phyloP scores from a whole-genome alignment of 306 rosid species.

The Castanea sativa region DNA sequence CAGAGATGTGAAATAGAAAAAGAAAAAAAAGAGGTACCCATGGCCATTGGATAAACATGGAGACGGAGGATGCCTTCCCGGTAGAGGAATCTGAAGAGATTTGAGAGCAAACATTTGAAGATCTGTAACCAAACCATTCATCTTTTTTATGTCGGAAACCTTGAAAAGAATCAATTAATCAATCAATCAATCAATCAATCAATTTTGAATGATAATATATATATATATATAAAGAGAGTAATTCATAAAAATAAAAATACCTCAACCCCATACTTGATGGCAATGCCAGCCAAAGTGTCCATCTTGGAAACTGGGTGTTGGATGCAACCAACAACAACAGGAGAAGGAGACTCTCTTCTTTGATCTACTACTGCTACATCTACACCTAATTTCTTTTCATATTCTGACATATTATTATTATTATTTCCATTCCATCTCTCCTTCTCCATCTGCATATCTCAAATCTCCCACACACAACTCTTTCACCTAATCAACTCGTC shows the following conservation, averaged over 20 bases:
- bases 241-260: constrained; percentile 19
- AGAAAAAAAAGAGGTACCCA: neutral
- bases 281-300: constrained; percentile 86
- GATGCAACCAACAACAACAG: constrained; percentile 35
- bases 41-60: constrained; percentile 61
- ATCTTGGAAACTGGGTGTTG: constrained; percentile 70
- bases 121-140: constrained; percentile 86
- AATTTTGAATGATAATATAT: neutral
- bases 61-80: constrained; percentile 93
- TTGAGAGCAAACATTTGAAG: constrained; percentile 88
- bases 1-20: too few relatives aligned
- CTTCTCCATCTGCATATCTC: constrained; percentile 46
- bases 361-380: constrained; percentile 9
- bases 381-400: neutral
- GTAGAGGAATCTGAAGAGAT: constrained; percentile 78
- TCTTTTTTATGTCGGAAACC: constrained; percentile 75
- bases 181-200: neutral
- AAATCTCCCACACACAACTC: constrained; percentile 26
- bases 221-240: too few relatives aligned
- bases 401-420: neutral
- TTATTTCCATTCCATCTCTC: constrained; percentile 40
- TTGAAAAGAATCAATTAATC: constrained; percentile 16
- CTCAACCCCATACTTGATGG: constrained; percentile 96
- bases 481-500: too few relatives aligned
- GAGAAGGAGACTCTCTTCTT: constrained; percentile 12